Evolutionary conservation across 768 basidiomycete genomes (phyloP).

Genomic region (Phlebiopsis gigantea): DNA sequence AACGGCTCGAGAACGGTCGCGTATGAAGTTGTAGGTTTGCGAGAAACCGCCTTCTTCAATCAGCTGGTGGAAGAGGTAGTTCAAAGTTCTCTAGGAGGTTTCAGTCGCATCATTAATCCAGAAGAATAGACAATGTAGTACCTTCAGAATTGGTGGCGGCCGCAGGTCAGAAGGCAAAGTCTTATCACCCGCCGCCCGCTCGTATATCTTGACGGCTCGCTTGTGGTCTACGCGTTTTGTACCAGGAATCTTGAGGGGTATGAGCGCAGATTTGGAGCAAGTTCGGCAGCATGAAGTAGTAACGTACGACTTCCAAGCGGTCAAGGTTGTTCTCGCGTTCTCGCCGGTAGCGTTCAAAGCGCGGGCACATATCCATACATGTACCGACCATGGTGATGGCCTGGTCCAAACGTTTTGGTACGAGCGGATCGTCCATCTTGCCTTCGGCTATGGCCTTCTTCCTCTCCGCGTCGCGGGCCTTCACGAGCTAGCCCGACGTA

Average conservation of each 20-base stretch:
- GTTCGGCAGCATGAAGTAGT: neutral
- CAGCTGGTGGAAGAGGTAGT: slow-evolving; percentile 89
- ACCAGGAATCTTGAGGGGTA: slow-evolving; percentile 57
- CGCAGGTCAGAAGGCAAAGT: slow-evolving; percentile 87
- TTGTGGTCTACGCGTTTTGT: slow-evolving; percentile 83
- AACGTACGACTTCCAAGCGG: slow-evolving; percentile 77
- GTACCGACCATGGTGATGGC: slow-evolving; percentile 93
- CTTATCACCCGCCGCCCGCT: slow-evolving; percentile 92
- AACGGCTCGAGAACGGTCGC: slow-evolving; percentile 87
- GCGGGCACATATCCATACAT: slow-evolving; percentile 91
- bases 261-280: slow-evolving; percentile 27
- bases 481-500: slow-evolving; percentile 44
- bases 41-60: slow-evolving; percentile 65
- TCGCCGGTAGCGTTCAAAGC: slow-evolving; percentile 86
- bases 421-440: slow-evolving; percentile 82
- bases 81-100: slow-evolving; percentile 62
- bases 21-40: slow-evolving; percentile 75
- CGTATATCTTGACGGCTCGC: slow-evolving; percentile 91
- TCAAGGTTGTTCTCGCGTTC: slow-evolving; percentile 87
- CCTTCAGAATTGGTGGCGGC: slow-evolving; percentile 79
- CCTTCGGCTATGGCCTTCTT: slow-evolving; percentile 75
- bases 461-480: slow-evolving; percentile 65
- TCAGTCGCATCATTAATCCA: too few relatives aligned
- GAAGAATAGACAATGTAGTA: slow-evolving; percentile 23
- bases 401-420: slow-evolving; percentile 76